Evolutionary conservation across 345 rosid species (phyloP), one percentile per base, ranked within the genome.

Genomic region (Clausena lansium): DNA sequence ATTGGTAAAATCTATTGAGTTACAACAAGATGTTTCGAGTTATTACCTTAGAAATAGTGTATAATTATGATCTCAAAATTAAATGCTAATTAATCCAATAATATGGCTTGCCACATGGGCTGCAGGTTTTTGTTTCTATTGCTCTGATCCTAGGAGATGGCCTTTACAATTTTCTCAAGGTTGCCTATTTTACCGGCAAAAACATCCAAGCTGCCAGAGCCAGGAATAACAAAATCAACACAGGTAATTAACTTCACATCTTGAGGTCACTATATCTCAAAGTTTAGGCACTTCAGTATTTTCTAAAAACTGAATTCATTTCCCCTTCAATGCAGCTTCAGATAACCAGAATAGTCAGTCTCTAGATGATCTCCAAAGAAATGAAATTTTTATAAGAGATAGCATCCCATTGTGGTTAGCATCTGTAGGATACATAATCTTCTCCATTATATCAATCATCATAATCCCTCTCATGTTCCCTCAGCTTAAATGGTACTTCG

Each of bases 91-190:
- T 6, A 36, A 13, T 35, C 65, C 9, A 57, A 13, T 64, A 71
- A 70, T 67, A 9, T n/a, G 55, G 14, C 36, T 62, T 70, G 22
- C 74, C 70, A 35, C 19, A 30, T 32, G n/a, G 57, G 32, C 9
- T 85, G 78, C 86, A 95, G 97, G 97, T 93, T 70, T 95, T 95
- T 68, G 80, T 95, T 81, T 89, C 97, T 35, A 93, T 95, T 69
- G 83, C 99, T 41, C 80, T 92, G 77, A 92, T 95, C 76, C 91
- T 95, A 0, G 98, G 98, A 62, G 99, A 95, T 58, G 99, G 99
- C 7, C 91, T 95, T 70, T 93, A 93, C 93, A 91, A 93, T 67
- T 95, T 95, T 86, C 79, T 92, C 77, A 95, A 95, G 88, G 90
- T 91, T 74, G 83, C 93, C 28, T 78, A 71, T 73, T 81, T 85